Conservation (phyloP, 1,284 basidiomycete species). For the Afroboletus lepidellus region DNA sequence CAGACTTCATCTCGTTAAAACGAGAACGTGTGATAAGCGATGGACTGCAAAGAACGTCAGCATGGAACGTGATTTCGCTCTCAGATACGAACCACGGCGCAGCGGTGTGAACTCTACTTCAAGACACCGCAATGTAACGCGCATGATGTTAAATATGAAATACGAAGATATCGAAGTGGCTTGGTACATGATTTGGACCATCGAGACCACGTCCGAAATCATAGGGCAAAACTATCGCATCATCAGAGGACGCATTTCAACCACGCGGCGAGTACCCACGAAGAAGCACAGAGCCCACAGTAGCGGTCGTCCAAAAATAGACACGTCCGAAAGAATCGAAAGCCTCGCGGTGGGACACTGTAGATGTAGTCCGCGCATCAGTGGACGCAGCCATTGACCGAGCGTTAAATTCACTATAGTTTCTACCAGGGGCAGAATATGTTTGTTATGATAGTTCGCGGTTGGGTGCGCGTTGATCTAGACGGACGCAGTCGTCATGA, state of each 20-base stretch:
- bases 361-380: not conserved
- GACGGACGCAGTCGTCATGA: not conserved
- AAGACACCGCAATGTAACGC: conserved; percentile 6
- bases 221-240: conserved; percentile 21
- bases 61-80: not conserved
- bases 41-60: conserved; percentile 10
- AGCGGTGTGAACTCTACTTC: conserved; percentile 4
- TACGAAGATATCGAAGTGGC: conserved; percentile 21
- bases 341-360: conserved; percentile 5
- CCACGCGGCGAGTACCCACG: conserved; percentile 6
- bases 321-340: conserved; percentile 2
- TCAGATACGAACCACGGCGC: conserved; percentile 14
- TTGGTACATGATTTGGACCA: conserved; percentile 15
- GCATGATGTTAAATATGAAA: conserved; percentile 10
- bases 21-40: not conserved
- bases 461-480: conserved; percentile 13
- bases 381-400: not conserved
- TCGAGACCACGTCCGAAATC: conserved; percentile 23
- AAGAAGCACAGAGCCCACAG: conserved; percentile 24
- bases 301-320: conserved; percentile 7
- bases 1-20: conserved; percentile 7
- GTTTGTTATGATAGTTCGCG: conserved; percentile 1
- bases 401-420: conserved; percentile 3
- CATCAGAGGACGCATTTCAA: conserved; percentile 3
- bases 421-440: conserved; percentile 3